A percentile compares a stretch with the other conserved stretches of the same genome.
phyloP scores from a whole-genome alignment of 2,329 filamentous ascomycete species.

The Claviceps humidiphila region DNA sequence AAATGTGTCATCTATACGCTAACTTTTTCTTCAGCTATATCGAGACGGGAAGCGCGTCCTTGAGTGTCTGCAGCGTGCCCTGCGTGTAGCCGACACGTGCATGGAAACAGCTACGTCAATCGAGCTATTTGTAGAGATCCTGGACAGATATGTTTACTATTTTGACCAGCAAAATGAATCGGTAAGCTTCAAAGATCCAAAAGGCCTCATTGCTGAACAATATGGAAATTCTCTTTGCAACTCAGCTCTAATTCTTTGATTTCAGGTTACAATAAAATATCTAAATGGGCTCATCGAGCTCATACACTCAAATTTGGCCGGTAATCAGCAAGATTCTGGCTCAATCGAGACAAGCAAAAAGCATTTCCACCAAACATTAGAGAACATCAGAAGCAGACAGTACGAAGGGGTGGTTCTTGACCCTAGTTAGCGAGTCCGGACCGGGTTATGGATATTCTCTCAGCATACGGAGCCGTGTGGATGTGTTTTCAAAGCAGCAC shows the following conservation, averaged over 20 bases:
- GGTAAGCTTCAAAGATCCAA: slow-evolving; percentile 29
- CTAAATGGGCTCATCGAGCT: slow-evolving; percentile 95
- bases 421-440: slow-evolving; percentile 24
- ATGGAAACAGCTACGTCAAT: slow-evolving; percentile 98
- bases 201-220: not conserved
- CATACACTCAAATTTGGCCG: slow-evolving; percentile 89
- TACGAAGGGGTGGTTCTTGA: slow-evolving; percentile 83
- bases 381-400: slow-evolving; percentile 82
- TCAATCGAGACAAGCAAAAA: slow-evolving; percentile 80
- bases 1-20: slow-evolving; percentile 6
- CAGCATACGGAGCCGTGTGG: not conserved
- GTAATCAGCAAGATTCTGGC: slow-evolving; percentile 67
- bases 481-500: not conserved
- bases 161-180: slow-evolving; percentile 99
- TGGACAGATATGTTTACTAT: slow-evolving; percentile 98
- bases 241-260: slow-evolving; percentile 7
- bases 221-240: not conserved
- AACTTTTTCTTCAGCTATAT: slow-evolving; percentile 53
- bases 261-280: slow-evolving; percentile 80
- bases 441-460: not conserved
- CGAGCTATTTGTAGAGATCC: slow-evolving; percentile 94
- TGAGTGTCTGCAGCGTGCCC: slow-evolving; percentile 86
- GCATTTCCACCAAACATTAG: slow-evolving; percentile 88
- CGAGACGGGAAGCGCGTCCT: slow-evolving; percentile 94
- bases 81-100: slow-evolving; percentile 93